Evolutionary conservation across 2,329 filamentous ascomycete genomes (phyloP), one percentile per base, ranked within the genome.

Genomic region (Fusarium setosum): DNA sequence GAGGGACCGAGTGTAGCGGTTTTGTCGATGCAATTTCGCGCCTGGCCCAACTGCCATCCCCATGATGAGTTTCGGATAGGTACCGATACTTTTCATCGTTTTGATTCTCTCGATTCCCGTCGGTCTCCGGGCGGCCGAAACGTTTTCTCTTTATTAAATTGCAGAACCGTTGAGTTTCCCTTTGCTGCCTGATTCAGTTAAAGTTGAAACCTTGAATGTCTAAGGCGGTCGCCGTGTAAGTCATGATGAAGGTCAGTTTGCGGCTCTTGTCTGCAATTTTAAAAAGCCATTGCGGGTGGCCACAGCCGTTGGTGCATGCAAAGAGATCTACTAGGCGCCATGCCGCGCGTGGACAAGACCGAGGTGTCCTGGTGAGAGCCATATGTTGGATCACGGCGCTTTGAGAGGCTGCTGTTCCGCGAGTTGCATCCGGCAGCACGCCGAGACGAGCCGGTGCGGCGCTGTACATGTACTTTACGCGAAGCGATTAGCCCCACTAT

Each of bases 21-120:
- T 45, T 59, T 52, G 23, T 60, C 58, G 57, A 29, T 72, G 66
- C 44, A 72, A 72, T 72, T 68, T 72, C 69, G 56, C 59, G 48
- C 60, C 52, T 71, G 67, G 51, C 52, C 60, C 38, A 67, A 59
- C 31, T 67, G 18, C 42, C 57, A 68, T 53, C 54, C 41, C 53
- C 40, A 57, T 50, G 44, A 58, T 68, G 20, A 58, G 48, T 42
- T 45, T 67, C 61, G 55, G 61, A n/a, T 50, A 72, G 61, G 69
- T 71, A 71, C 69, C 65, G 64, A 68, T 71, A 72, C 61, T 47
- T 62, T 58, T 50, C 38, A 56, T 37, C 12, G 17, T 13, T 51
- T 41, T 35, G 47, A 37, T 48, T 23, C n/a, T 61, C 64, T 67
- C 64, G 60, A 59, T 67, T 65, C 59, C 64, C 64, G 64, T 65